Base-by-base conservation (phyloP, 2,329 filamentous ascomycete species). In the Helotiales sp. region DNA sequence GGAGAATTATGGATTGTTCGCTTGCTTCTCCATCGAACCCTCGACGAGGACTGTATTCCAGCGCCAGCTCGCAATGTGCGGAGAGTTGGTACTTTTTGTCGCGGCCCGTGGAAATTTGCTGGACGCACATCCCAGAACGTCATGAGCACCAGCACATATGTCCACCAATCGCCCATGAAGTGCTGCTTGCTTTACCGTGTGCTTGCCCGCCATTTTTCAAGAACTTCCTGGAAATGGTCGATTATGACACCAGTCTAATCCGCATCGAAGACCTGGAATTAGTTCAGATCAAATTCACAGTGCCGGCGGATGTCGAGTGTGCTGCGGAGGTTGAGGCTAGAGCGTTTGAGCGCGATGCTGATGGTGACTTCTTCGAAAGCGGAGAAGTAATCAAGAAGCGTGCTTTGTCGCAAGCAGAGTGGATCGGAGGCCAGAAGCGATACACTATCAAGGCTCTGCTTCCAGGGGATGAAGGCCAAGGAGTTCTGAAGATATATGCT, bases 11-110 rank as follows among this genome's bases (percentile, higher is more conserved):
- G 77, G 95, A 99, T 73, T 95, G 91, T 72, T 96, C 91, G 33
- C 79, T 99, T 48, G 92, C 95, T 3, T 93, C 89, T 62, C 93
- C 93, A 12, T 96, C 93, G 0, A 91, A 98, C 68, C 93, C 95
- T 9, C 86, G 84, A 57, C 84, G 96, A 48, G 80, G 78, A 15
- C 78, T 86, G 30, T 98, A 96, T 74, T 96, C 92, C 13, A 90
- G 83, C 65, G 82, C 82, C 25, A 83, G 83, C 58, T 84, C 80
- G 58, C 83, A 87, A 42, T 78, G 83, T 1, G 91, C 95, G 0
- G 95, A 99, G 66, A 80, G 80, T 30, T 98, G 91, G 87, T 99
- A 93, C 81, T 99, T 99, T 76, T 83, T 99, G n/a, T 79, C 91
- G 1, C 84, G 90, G 8, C 96, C 96, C 5, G 83, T 88, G 46